Conservation (phyloP, 306 rosid genomes). For the Sphenostylis stenocarpa region DNA sequence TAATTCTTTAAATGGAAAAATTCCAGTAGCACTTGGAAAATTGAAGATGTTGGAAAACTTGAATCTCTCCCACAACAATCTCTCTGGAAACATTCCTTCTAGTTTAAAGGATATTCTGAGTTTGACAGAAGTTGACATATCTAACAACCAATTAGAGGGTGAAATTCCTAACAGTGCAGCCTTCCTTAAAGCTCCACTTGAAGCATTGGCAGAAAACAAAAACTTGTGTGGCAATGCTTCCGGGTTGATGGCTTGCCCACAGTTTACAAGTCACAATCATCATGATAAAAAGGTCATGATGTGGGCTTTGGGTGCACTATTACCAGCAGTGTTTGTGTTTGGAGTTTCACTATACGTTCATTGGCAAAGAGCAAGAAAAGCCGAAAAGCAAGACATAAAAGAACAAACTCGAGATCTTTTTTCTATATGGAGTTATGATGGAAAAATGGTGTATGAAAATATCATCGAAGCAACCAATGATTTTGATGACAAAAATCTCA, state of each 20-base stretch:
- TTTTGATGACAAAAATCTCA: conserved; percentile 31
- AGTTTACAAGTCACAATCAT: neutral
- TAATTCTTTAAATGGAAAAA: conserved; percentile 24
- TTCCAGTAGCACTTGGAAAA: conserved; percentile 39
- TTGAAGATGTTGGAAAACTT: conserved; percentile 32
- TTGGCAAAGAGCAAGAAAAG: neutral
- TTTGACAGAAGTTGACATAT: conserved; percentile 46
- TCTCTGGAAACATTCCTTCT: conserved; percentile 38
- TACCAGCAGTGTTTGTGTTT: neutral
- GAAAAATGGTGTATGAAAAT: conserved; percentile 20
- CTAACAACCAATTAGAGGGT: conserved; percentile 37
- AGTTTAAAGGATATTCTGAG: conserved; percentile 31
- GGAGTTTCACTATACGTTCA: neutral
- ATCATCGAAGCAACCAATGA: conserved; percentile 40
- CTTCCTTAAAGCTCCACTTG: conserved; percentile 12
- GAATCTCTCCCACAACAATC: conserved; percentile 53
- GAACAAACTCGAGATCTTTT: conserved; percentile 16
- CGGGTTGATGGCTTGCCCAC: conserved; percentile 1
- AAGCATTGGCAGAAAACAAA: conserved; percentile 24
- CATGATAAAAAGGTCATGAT: neutral
- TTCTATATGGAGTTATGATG: conserved; percentile 26
- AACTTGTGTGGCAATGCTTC: conserved; percentile 27
- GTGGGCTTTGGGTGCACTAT: neutral
- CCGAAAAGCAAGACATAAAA: neutral
- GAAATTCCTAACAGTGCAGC: conserved; percentile 27